phyloP scores from a whole-genome alignment of 2,329 filamentous ascomycete species.

The Pleoardoris graminearum region DNA sequence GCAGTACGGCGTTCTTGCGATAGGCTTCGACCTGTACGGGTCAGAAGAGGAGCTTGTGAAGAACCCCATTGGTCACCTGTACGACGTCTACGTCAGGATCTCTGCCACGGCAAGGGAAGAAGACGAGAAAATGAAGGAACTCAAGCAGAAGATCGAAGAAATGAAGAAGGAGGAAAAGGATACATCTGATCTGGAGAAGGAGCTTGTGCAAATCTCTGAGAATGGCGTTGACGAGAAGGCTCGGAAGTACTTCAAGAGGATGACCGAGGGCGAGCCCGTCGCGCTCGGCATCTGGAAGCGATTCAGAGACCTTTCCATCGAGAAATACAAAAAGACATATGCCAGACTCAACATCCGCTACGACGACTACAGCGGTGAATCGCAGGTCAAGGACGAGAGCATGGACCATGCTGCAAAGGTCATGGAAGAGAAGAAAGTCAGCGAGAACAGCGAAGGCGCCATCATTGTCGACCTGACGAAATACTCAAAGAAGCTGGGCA shows the following conservation, averaged over 20 bases:
- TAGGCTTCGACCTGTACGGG: slow-evolving; percentile 76
- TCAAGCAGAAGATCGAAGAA: slow-evolving; percentile 50
- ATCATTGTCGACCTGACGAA: slow-evolving; percentile 71
- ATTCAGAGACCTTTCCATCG: slow-evolving; percentile 66
- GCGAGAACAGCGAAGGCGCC: slow-evolving; percentile 67
- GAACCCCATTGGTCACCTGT: slow-evolving; percentile 81
- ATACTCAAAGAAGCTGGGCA: slow-evolving; percentile 69
- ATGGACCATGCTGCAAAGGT: slow-evolving; percentile 63
- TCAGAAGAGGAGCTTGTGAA: slow-evolving; percentile 69
- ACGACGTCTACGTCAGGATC: slow-evolving; percentile 80
- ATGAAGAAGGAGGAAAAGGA: slow-evolving; percentile 49
- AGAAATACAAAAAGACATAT: slow-evolving; percentile 67
- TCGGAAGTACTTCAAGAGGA: slow-evolving; percentile 69
- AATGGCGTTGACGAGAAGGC: slow-evolving; percentile 68
- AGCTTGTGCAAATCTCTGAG: slow-evolving; percentile 31
- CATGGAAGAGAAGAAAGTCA: slow-evolving; percentile 63
- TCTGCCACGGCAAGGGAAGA: slow-evolving; percentile 65
- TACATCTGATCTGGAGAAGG: slow-evolving; percentile 48
- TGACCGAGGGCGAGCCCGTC: slow-evolving; percentile 64
- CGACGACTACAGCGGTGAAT: slow-evolving; percentile 71
- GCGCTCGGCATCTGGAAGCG: slow-evolving; percentile 65
- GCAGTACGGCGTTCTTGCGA: slow-evolving; percentile 70
- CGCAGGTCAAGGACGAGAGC: slow-evolving; percentile 64
- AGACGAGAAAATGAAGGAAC: slow-evolving; percentile 65
- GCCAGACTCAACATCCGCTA: slow-evolving; percentile 67